A percentile compares a stretch with the other conserved stretches of the same genome.
These are phyloP conservation scores for Penicillium paradoxum DNA, from an alignment of 495 filamentous ascomycete genomes.

Conservation along the genomic window DNA sequence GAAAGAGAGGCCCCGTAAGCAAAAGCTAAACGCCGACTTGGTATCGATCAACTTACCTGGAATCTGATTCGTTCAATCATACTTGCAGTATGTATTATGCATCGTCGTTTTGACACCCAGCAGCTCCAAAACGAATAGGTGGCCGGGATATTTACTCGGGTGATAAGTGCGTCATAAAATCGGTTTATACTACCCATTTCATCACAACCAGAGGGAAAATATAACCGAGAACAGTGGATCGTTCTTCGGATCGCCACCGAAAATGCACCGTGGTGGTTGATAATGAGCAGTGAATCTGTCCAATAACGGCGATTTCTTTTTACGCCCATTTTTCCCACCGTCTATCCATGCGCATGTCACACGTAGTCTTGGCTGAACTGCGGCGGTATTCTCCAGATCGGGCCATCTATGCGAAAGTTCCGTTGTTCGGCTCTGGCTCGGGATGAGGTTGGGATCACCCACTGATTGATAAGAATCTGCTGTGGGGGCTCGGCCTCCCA, in stretches of 20 bases:
- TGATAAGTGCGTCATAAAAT: neutral
- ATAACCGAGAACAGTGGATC: neutral
- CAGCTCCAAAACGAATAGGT: neutral
- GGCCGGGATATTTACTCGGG: neutral
- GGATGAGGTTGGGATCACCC: slow-evolving; percentile 6
- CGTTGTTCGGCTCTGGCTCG: slow-evolving; percentile 21
- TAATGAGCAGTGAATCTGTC: neutral
- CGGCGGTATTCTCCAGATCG: slow-evolving; percentile 2
- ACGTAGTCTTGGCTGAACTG: neutral
- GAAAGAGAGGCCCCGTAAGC: neutral
- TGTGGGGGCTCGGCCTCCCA: slow-evolving; percentile 6
- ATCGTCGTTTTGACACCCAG: neutral
- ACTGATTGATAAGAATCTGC: slow-evolving; percentile 30
- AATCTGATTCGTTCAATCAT: neutral
- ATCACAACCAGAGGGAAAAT: neutral
- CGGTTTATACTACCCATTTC: neutral
- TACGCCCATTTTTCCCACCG: neutral
- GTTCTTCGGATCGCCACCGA: neutral
- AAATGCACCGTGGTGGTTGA: neutral
- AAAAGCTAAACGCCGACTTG: neutral
- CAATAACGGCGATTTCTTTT: slow-evolving; percentile 4
- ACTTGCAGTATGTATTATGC: neutral
- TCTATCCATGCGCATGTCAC: slow-evolving; percentile 1
- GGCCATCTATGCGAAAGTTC: slow-evolving; percentile 6
- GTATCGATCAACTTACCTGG: neutral